A percentile compares a stretch with the other conserved stretches of the same genome.
Conservation (phyloP, 768 basidiomycete genomes). For the Psilocybe sp. region DNA sequence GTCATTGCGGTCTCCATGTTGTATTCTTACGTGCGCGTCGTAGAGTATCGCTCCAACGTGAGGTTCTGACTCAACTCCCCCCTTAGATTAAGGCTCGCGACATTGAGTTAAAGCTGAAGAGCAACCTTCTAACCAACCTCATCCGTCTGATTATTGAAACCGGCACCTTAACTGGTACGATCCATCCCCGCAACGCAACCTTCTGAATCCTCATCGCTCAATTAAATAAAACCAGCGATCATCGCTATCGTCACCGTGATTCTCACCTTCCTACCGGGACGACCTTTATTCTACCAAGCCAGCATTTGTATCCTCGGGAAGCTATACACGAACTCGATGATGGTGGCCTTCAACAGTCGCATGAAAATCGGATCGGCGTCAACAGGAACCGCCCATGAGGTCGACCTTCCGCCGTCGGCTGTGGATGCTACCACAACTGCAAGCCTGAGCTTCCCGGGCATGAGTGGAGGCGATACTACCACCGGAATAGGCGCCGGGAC, state of each 20-base stretch:
- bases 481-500: no score
- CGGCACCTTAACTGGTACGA: slow-evolving; percentile 6
- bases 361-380: slow-evolving; percentile 5
- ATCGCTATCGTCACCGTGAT: slow-evolving; percentile 9
- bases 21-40: slow-evolving; percentile 7
- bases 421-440: not conserved
- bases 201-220: not conserved
- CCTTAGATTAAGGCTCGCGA: slow-evolving; percentile 5
- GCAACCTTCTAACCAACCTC: slow-evolving; percentile 5
- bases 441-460: not conserved
- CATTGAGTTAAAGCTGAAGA: slow-evolving; percentile 1
- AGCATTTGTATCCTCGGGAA: slow-evolving; percentile 9
- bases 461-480: no score
- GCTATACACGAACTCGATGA: slow-evolving; percentile 16
- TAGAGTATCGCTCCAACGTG: not conserved
- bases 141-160: slow-evolving; percentile 11
- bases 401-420: not conserved
- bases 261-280: slow-evolving; percentile 8
- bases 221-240: slow-evolving; percentile 2
- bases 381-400: slow-evolving; percentile 4
- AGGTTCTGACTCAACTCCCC: not conserved
- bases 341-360: slow-evolving; percentile 16
- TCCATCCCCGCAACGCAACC: not conserved
- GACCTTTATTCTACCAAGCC: slow-evolving; percentile 7
- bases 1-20: slow-evolving; percentile 13